phyloP scores from a whole-genome alignment of 2,329 filamentous ascomycete species.

The Neofusicoccum sp. region DNA sequence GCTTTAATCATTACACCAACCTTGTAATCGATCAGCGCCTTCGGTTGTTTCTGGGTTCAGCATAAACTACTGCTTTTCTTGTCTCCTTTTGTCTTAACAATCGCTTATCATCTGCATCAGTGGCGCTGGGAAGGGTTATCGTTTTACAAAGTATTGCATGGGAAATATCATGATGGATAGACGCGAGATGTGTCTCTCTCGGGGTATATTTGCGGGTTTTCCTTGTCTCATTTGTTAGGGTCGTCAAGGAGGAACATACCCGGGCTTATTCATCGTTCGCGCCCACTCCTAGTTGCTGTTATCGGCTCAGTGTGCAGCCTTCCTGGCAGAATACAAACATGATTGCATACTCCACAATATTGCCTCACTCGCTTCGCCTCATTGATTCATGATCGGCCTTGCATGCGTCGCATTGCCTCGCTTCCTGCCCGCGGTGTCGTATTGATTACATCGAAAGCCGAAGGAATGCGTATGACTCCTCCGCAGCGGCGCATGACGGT shows the following conservation, averaged over 20 bases:
- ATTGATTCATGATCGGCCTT: conserved; percentile 3
- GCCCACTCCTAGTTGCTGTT: conserved; percentile 18
- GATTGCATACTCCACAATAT: conserved; percentile 12
- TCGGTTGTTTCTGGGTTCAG: conserved; percentile 13
- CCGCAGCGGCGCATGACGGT: neutral
- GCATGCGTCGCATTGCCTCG: conserved; percentile 10
- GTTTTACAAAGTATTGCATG: conserved; percentile 10
- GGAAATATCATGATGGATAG: conserved; percentile 10
- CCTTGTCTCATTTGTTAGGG: conserved; percentile 7
- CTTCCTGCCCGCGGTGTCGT: neutral
- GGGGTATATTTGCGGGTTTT: conserved; percentile 4
- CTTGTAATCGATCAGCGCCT: conserved; percentile 17
- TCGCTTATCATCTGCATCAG: conserved; percentile 16
- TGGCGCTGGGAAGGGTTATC: conserved; percentile 8
- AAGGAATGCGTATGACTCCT: conserved; percentile 12
- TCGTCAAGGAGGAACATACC: conserved; percentile 17
- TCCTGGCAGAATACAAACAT: neutral
- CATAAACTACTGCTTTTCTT: neutral
- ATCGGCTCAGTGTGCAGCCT: conserved; percentile 6
- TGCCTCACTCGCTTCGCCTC: conserved; percentile 4
- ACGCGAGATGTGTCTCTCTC: conserved; percentile 13
- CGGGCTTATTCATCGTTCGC: conserved; percentile 6
- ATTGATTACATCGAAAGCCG: conserved; percentile 4
- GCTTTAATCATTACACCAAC: conserved; percentile 5
- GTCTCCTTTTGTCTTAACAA: conserved; percentile 16